Evolutionary conservation across 768 basidiomycete species (phyloP).

Genomic region (Podaxis rugospora): DNA sequence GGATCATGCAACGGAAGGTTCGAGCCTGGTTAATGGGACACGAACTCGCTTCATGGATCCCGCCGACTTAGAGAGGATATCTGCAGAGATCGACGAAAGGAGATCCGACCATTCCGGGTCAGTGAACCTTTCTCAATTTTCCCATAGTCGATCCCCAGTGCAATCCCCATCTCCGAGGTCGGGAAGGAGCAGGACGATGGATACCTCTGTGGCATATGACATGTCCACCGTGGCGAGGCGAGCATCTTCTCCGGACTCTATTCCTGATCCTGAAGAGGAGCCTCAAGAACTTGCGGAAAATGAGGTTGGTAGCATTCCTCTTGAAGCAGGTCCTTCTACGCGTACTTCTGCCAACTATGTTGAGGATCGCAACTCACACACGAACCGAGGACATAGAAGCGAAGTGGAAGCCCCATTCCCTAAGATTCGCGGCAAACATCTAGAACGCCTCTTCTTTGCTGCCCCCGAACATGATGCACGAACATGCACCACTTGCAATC

Average conservation of each 20-base stretch:
- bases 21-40: conserved; percentile 13
- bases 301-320: background rate
- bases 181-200: background rate
- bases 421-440: conserved; percentile 69
- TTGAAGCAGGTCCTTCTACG: background rate
- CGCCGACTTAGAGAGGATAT: conserved; percentile 59
- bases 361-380: conserved; percentile 1
- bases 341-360: background rate
- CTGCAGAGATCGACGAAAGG: conserved; percentile 62
- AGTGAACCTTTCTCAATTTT: conserved; percentile 1
- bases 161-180: conserved; percentile 6
- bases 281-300: background rate
- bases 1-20: conserved; percentile 49
- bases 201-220: background rate
- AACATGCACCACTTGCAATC: conserved; percentile 65
- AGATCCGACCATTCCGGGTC: conserved; percentile 39
- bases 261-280: conserved; percentile 2
- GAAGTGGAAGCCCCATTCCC: conserved; percentile 64
- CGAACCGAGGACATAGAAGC: conserved; percentile 3
- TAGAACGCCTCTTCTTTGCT: conserved; percentile 80
- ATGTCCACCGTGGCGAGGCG: background rate
- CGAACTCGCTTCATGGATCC: conserved; percentile 43
- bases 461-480: conserved; percentile 70
- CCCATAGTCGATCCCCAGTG: background rate
- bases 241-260: background rate